These are phyloP conservation scores for Saturnispora kantuleensis DNA, from an alignment of 805 yeast genomes.

Conservation along the genomic window DNA sequence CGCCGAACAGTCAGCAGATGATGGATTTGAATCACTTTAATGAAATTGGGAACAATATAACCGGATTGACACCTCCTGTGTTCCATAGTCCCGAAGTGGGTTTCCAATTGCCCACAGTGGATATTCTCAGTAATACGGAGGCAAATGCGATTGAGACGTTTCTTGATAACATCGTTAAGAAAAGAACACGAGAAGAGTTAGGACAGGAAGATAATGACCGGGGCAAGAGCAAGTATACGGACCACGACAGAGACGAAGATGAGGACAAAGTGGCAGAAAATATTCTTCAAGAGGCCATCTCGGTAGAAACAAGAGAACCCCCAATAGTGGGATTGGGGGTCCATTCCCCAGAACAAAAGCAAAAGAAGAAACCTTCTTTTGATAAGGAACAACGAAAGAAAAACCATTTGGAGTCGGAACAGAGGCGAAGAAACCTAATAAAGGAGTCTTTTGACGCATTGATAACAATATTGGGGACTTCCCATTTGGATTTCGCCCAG, in stretches of 20 bases:
- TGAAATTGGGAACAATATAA: too few relatives aligned
- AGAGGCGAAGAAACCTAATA: constrained; percentile 28
- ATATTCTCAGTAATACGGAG: constrained; percentile 26
- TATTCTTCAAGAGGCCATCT: background rate
- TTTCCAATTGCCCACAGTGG: constrained; percentile 9
- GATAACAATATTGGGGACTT: constrained; percentile 17
- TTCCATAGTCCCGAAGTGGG: background rate
- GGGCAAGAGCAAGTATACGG: background rate
- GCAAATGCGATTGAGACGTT: constrained; percentile 27
- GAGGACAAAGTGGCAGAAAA: background rate
- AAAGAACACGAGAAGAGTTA: constrained; percentile 6
- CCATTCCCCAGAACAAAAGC: too few relatives aligned
- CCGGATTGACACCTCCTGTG: too few relatives aligned
- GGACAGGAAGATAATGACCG: background rate
- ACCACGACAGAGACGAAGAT: background rate
- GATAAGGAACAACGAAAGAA: constrained; percentile 27
- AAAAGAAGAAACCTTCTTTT: constrained; percentile 12
- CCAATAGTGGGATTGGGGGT: too few relatives aligned
- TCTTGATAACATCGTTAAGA: constrained; percentile 29
- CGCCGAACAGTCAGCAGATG: too few relatives aligned
- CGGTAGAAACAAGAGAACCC: too few relatives aligned
- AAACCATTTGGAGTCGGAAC: constrained; percentile 31
- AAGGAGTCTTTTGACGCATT: constrained; percentile 29
- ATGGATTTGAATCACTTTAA: too few relatives aligned
- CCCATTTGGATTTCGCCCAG: constrained; percentile 8